Conservation (phyloP, 2,329 filamentous ascomycete species). For the Penicillium olsonii region DNA sequence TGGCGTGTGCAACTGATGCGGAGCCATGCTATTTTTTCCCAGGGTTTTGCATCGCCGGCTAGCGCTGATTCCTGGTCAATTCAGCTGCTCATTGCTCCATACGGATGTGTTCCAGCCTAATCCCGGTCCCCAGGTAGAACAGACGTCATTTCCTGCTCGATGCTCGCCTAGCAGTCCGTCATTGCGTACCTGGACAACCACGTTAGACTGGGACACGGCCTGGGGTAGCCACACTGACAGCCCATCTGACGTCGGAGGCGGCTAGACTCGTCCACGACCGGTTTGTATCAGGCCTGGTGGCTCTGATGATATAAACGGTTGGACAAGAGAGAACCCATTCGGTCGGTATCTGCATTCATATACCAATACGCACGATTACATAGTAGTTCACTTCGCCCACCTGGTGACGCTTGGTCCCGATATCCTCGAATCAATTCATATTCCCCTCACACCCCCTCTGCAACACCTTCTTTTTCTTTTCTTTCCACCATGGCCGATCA, state of each 20-base stretch:
- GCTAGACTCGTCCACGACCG: slow-evolving; percentile 6
- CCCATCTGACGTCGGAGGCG: slow-evolving; percentile 32
- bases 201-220: background rate
- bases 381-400: slow-evolving; percentile 3
- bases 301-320: slow-evolving; percentile 21
- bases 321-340: slow-evolving; percentile 1
- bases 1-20: slow-evolving; percentile 4
- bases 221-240: background rate
- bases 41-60: background rate
- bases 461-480: slow-evolving; percentile 18
- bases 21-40: background rate
- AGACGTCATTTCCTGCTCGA: slow-evolving; percentile 18
- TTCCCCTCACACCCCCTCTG: slow-evolving; percentile 17
- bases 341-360: slow-evolving; percentile 19
- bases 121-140: slow-evolving; percentile 3
- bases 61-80: background rate
- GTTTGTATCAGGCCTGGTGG: slow-evolving; percentile 15
- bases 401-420: slow-evolving; percentile 23
- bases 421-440: slow-evolving; percentile 24
- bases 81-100: slow-evolving; percentile 6
- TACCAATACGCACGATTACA: slow-evolving; percentile 15
- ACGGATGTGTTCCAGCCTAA: slow-evolving; percentile 10
- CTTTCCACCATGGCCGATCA: slow-evolving; percentile 34
- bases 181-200: background rate
- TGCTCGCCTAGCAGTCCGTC: background rate